Percentiles rank a stretch among this genome's conserved stretches.
These are phyloP conservation scores for Ensete ventricosum DNA, from an alignment of 176 grass and related monocot species.

Conservation along the genomic window DNA sequence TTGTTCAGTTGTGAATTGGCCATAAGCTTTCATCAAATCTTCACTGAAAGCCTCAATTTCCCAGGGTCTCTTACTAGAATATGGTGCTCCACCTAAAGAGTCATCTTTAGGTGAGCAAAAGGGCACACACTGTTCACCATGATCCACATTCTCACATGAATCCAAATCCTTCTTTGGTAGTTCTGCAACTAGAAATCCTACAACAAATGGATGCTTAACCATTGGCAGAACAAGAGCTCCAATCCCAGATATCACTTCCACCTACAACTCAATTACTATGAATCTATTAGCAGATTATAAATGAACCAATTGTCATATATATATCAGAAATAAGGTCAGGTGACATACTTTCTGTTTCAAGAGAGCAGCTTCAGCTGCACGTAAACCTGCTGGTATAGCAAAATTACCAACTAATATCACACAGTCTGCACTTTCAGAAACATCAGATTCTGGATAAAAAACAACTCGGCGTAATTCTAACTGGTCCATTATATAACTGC, in stretches of 20 bases:
- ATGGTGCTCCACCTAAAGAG: slow-evolving; percentile 20
- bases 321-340: not conserved
- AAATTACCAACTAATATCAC: slow-evolving; percentile 53
- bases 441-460: slow-evolving; percentile 38
- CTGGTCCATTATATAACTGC: slow-evolving; percentile 78
- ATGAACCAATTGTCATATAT: not conserved
- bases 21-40: slow-evolving; percentile 34
- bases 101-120: slow-evolving; percentile 19
- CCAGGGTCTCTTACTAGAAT: slow-evolving; percentile 25
- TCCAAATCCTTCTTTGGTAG: slow-evolving; percentile 41
- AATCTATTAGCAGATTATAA: slow-evolving; percentile 15
- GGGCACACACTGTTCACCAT: slow-evolving; percentile 19
- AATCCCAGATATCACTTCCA: slow-evolving; percentile 49
- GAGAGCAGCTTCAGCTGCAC: slow-evolving; percentile 45
- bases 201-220: slow-evolving; percentile 84
- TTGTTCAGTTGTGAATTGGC: slow-evolving; percentile 37
- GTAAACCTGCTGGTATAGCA: slow-evolving; percentile 47
- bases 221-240: slow-evolving; percentile 60
- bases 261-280: slow-evolving; percentile 34
- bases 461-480: slow-evolving; percentile 50
- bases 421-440: slow-evolving; percentile 32
- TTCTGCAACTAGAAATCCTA: slow-evolving; percentile 79
- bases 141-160: slow-evolving; percentile 10
- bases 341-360: slow-evolving; percentile 41
- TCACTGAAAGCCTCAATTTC: slow-evolving; percentile 40